phyloP scores from a whole-genome alignment of 2,329 filamentous ascomycete species.

The Fusarium sp. region DNA sequence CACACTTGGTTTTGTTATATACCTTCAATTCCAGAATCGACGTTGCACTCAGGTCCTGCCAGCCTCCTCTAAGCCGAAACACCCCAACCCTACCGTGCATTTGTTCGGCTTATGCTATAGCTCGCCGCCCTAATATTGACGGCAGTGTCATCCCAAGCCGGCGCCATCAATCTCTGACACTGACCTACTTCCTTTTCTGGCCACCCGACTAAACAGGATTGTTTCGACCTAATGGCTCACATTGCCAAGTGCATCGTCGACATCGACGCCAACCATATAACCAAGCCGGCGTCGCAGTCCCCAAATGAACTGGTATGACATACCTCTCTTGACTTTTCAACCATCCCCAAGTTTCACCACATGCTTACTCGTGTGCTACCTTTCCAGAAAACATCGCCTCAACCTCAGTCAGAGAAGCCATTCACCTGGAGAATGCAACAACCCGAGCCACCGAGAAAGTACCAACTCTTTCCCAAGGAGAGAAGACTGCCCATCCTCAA shows the following conservation, averaged over 20 bases:
- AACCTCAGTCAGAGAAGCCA: slow-evolving; percentile 62
- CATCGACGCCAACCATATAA: slow-evolving; percentile 66
- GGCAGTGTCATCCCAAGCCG: slow-evolving; percentile 39
- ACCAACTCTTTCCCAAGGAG: slow-evolving; percentile 73
- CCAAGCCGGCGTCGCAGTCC: slow-evolving; percentile 63
- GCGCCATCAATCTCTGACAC: slow-evolving; percentile 48
- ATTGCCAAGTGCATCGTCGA: slow-evolving; percentile 73
- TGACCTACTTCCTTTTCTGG: slow-evolving; percentile 43
- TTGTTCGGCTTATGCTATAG: slow-evolving; percentile 43
- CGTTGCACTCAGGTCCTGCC: slow-evolving; percentile 36
- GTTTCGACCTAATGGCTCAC: slow-evolving; percentile 69
- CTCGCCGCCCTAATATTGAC: slow-evolving; percentile 36
- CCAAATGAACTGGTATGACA: slow-evolving; percentile 62
- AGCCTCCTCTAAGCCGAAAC: slow-evolving; percentile 47
- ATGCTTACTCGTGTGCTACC: slow-evolving; percentile 34
- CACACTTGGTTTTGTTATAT: slow-evolving; percentile 47
- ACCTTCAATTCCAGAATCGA: slow-evolving; percentile 44
- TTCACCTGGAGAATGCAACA: slow-evolving; percentile 74
- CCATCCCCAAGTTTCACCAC: slow-evolving; percentile 10
- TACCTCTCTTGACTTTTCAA: slow-evolving; percentile 24
- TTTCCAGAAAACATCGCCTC: slow-evolving; percentile 46
- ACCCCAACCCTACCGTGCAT: slow-evolving; percentile 41
- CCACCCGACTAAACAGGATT: slow-evolving; percentile 36
- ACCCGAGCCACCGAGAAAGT: slow-evolving; percentile 67
- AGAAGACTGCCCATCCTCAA: slow-evolving; percentile 61